Evolutionary conservation across 2,329 filamentous ascomycete genomes (phyloP).

Genomic region (Cladosporium colombiae): DNA sequence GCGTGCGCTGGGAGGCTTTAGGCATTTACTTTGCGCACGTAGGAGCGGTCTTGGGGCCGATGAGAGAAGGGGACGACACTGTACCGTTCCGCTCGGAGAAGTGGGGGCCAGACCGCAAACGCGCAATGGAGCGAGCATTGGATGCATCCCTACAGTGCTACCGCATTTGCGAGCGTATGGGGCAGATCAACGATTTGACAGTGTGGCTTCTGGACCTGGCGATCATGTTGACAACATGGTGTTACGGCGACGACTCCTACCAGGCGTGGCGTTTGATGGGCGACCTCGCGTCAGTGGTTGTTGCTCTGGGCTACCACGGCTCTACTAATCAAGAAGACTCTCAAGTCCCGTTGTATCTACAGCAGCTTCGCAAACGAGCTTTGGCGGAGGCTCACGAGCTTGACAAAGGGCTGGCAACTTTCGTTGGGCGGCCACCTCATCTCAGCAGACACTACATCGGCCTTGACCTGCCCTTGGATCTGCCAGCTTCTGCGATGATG

Average conservation of each 20-base stretch:
- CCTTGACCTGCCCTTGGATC: slow-evolving; percentile 13
- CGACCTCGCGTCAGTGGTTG: slow-evolving; percentile 10
- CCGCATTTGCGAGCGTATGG: slow-evolving; percentile 1
- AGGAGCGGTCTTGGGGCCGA: not conserved
- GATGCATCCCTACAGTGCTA: slow-evolving; percentile 3
- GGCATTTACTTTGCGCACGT: slow-evolving; percentile 1
- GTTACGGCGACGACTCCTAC: slow-evolving; percentile 21
- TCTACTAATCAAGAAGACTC: not conserved
- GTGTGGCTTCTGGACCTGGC: not conserved
- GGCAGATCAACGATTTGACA: slow-evolving; percentile 19
- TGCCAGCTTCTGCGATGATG: not conserved
- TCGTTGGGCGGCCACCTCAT: slow-evolving; percentile 19
- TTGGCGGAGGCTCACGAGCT: slow-evolving; percentile 15
- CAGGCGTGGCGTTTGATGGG: slow-evolving; percentile 17
- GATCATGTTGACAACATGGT: slow-evolving; percentile 18
- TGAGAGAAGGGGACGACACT: not conserved
- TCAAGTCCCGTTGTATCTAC: slow-evolving; percentile 7
- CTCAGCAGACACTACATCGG: slow-evolving; percentile 7
- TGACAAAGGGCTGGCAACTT: slow-evolving; percentile 14
- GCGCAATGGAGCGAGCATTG: not conserved
- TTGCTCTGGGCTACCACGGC: slow-evolving; percentile 20
- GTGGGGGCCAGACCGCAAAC: not conserved
- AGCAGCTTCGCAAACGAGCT: slow-evolving; percentile 15
- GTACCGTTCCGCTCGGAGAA: not conserved
- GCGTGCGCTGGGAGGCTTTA: not conserved